Evolutionary conservation across 2,329 filamentous ascomycete genomes (phyloP).

Genomic region (Chrysoporthe cubensis): DNA sequence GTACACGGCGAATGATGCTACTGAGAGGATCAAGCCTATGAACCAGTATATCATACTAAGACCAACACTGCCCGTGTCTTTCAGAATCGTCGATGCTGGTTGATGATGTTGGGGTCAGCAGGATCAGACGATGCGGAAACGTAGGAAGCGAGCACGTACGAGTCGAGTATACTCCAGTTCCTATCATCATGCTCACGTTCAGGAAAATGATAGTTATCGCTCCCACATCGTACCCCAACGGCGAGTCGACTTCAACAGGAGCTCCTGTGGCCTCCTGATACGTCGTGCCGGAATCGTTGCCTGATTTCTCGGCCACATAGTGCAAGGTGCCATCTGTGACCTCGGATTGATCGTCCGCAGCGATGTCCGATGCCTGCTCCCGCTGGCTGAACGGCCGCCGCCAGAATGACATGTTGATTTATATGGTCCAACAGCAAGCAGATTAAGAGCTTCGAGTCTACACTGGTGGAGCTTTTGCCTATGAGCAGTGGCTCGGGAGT

Average conservation of each 20-base stretch:
- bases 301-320: conserved; percentile 30
- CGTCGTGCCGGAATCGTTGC: conserved; percentile 31
- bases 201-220: conserved; percentile 57
- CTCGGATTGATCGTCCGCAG: conserved; percentile 6
- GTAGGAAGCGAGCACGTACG: conserved; percentile 33
- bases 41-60: conserved; percentile 64
- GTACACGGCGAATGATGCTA: conserved; percentile 60
- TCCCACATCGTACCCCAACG: conserved; percentile 63
- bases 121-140: too few species aligned
- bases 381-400: conserved; percentile 20
- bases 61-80: conserved; percentile 64
- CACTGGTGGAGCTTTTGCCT: neutral
- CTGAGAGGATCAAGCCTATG: conserved; percentile 63
- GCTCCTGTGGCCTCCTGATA: conserved; percentile 63
- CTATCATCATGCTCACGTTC: conserved; percentile 66
- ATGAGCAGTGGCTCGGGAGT: neutral
- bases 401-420: conserved; percentile 21
- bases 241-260: conserved; percentile 61
- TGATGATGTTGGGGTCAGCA: conserved; percentile 13
- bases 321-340: conserved; percentile 24
- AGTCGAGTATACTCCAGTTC: conserved; percentile 65
- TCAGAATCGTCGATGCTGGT: conserved; percentile 62
- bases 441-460: neutral
- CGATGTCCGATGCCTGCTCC: neutral
- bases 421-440: neutral